phyloP scores from a whole-genome alignment of 192 early-diverging fungal species.

The Coemansia biformis region DNA sequence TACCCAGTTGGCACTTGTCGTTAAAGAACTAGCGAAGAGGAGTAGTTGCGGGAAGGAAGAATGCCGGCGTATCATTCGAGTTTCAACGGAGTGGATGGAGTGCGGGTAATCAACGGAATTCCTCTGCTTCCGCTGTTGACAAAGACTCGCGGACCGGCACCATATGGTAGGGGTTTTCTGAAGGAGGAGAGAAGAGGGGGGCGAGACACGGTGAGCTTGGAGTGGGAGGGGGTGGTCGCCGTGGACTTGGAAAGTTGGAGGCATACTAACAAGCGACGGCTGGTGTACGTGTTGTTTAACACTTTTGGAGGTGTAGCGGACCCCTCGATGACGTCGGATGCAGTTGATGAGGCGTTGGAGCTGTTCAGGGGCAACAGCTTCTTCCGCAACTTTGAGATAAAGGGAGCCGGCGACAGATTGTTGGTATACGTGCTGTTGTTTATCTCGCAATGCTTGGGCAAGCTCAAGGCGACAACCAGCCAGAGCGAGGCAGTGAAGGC shows the following conservation, averaged over 20 bases:
- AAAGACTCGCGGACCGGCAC: slow-evolving; percentile 79
- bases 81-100: slow-evolving; percentile 14
- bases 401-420: slow-evolving; percentile 85
- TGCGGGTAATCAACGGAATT: slow-evolving; percentile 71
- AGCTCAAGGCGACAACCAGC: slow-evolving; percentile 57
- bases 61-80: slow-evolving; percentile 45
- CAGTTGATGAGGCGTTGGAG: slow-evolving; percentile 90
- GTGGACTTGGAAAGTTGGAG: no score
- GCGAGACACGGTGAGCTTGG: no score
- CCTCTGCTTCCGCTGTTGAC: slow-evolving; percentile 85
- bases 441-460: slow-evolving; percentile 77
- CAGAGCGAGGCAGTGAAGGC: slow-evolving; percentile 71
- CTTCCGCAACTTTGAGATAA: slow-evolving; percentile 99
- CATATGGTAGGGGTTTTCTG: slow-evolving; percentile 53
- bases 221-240: no score
- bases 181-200: neutral
- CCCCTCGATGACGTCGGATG: slow-evolving; percentile 66
- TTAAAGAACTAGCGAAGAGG: no score
- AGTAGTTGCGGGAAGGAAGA: no score
- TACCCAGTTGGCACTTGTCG: no score
- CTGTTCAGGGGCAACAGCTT: slow-evolving; percentile 95
- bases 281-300: neutral
- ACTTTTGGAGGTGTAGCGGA: slow-evolving; percentile 16
- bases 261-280: no score
- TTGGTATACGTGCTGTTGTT: slow-evolving; percentile 93